Base-by-base conservation (phyloP, 768 basidiomycete genomes). In the Galerina marginata region DNA sequence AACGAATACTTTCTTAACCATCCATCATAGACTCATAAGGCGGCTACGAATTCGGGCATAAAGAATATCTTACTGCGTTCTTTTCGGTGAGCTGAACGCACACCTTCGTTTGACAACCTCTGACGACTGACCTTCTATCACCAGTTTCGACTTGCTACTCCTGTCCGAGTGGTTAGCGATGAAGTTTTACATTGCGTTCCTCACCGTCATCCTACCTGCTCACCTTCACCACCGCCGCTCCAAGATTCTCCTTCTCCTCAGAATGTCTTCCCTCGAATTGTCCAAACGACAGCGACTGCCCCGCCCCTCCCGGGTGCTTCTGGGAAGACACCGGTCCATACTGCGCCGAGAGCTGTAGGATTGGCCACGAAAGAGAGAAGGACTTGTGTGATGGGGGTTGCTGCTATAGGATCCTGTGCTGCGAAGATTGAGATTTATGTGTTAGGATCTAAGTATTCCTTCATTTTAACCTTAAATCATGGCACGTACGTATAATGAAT, bases 241-340 rank as follows among this genome's bases (percentile, higher is more conserved):
- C 37, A 20, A 38, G 37, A 6, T 20, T 29, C 6, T 51, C 20
- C 46, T 47, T 25, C 14, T 37, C 36, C 15, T 51, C 50, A 23
- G 50, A 38, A 16, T 51, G 50, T 6, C 9, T 20, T 51, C 50
- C 50, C 1, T 9, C 14, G 20, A 20, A 10, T 51, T 51, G 50
- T 51, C 16, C 7, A 38, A 38, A 51, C 10, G 39, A 36, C 1
- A 33, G 49, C 9, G 57, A 50, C 12, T 44, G 39, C 14, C 9
- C 7, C 16, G 44, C 52, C 2, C 60, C 60, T 6, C 55, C 60
- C 25, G 60, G 60, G 2, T 61, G 60, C 10, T 51, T 51, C 6
- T 61, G 55, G 50, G 60, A 61, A 43, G 60, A 61, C 9, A 61
- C 55, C 2, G 60, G 60, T 15, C 60, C 60, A 7, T 37, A 46